A percentile compares a stretch with the other conserved stretches of the same genome.
These are phyloP conservation scores for Ceratocystis smalleyi DNA, from an alignment of 2,329 filamentous ascomycete genomes.

Conservation along the genomic window DNA sequence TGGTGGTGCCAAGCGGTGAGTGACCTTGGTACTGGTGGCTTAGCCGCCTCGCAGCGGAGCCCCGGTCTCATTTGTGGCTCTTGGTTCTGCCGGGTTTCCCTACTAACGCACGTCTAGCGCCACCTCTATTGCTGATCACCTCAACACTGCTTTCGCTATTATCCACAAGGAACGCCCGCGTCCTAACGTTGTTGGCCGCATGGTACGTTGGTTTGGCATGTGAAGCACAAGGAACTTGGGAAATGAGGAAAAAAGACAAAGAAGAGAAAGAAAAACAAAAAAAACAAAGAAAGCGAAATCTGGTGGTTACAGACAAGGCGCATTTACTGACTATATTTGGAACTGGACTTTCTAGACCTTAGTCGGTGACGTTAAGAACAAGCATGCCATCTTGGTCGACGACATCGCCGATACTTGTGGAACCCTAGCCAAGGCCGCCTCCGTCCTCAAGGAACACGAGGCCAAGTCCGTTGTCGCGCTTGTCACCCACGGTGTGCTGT, in stretches of 20 bases:
- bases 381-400: constrained; percentile 89
- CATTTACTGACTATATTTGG: not conserved
- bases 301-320: not conserved
- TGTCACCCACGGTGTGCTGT: constrained; percentile 85
- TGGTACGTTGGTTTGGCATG: constrained; percentile 34
- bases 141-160: constrained; percentile 80
- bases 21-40: not conserved
- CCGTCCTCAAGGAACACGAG: constrained; percentile 73
- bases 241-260: no score
- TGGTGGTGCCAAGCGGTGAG: constrained; percentile 66
- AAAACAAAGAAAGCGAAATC: not conserved
- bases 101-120: constrained; percentile 29
- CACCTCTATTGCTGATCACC: constrained; percentile 79
- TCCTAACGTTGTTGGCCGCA: constrained; percentile 72
- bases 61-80: no score
- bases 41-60: no score
- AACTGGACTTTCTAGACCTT: constrained; percentile 29
- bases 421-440: constrained; percentile 59
- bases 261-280: no score
- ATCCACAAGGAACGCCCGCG: constrained; percentile 93
- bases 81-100: not conserved
- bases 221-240: no score
- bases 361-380: constrained; percentile 83
- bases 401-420: constrained; percentile 95
- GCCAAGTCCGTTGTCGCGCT: constrained; percentile 84